Evolutionary conservation across 805 yeast species (phyloP), one percentile per base, ranked within the genome.

Genomic region (Cyberlindnera sargentensis): DNA sequence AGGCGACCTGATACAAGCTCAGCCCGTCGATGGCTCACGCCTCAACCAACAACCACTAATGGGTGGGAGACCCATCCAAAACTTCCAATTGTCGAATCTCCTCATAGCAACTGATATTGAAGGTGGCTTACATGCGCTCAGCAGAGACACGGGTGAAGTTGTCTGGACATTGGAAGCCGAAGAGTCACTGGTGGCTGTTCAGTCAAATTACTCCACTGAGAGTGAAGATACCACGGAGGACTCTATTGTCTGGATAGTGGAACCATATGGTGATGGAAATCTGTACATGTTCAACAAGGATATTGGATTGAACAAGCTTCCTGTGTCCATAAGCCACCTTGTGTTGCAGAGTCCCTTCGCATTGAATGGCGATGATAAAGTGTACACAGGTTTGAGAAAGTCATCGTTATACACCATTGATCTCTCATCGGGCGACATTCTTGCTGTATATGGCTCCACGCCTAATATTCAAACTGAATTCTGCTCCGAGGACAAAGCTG

Each of bases 301-400:
- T 31, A 60, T 62, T 34, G 98, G 98, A 0, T 63, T 93, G 25
- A 87, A 84, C 56, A 83, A 78, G 57, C 70, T 93, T 4, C 96
- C 97, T 0, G 75, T 91, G 0, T 73, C 88, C 5, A 84, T 93
- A 26, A 77, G 78, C 49, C 83, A 84, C 47, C 68, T 93, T 44
- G 87, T 93, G 0, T 60, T 78, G 47, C 83, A 86, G 50, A 84
- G 96, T 1, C 99, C 99, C 0, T 86, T 91, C 61, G 82, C 93
- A 3, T 63, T 87, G 25, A 66, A 64, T 41, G 76, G 72, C 40
- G 82, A 76, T 52, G 93, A 88, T 58, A 86, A 85, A 53, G 76
- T 88, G 3, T 93, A 89, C 63, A 90, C 97, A 0, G 99, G 99
- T 4, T 71, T 80, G 5, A 70, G 93, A 45, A 76, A 73, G 41